Percentiles rank a stretch among this genome's conserved stretches.
phyloP scores from a whole-genome alignment of 176 grass and related monocot genomes.

The Rhipidocladum racemiflorum region DNA sequence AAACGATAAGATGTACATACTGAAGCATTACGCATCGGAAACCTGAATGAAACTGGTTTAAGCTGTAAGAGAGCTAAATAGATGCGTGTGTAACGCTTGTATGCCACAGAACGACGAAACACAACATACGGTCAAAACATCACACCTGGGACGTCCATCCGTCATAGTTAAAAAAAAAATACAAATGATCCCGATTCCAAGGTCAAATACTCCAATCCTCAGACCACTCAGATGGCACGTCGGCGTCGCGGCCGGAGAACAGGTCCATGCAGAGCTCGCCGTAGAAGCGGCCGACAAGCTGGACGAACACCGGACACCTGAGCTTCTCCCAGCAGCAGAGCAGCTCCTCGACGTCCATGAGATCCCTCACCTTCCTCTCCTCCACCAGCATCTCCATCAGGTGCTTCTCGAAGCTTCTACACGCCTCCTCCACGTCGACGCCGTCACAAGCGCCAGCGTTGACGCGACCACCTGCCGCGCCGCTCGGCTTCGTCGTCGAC shows the following conservation, averaged over 20 bases:
- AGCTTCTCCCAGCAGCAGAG: conserved; percentile 63
- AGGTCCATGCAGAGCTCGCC: conserved; percentile 82
- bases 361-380: conserved; percentile 74
- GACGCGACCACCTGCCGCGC: neutral
- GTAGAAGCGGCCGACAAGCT: conserved; percentile 72
- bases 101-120: neutral
- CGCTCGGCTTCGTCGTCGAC: neutral
- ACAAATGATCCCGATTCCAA: neutral
- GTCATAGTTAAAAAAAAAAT: neutral
- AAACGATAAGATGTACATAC: neutral
- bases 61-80: neutral
- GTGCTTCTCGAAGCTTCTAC: conserved; percentile 68
- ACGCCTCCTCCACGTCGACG: conserved; percentile 52
- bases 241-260: conserved; percentile 28
- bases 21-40: neutral
- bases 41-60: neutral
- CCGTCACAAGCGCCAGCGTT: neutral
- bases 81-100: neutral
- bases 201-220: neutral
- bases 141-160: neutral
- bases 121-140: neutral
- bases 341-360: conserved; percentile 84
- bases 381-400: conserved; percentile 84
- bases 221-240: neutral
- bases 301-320: conserved; percentile 58